phyloP scores from a whole-genome alignment of 352 stramenopile genomes.

The Phytophthora foliorum region DNA sequence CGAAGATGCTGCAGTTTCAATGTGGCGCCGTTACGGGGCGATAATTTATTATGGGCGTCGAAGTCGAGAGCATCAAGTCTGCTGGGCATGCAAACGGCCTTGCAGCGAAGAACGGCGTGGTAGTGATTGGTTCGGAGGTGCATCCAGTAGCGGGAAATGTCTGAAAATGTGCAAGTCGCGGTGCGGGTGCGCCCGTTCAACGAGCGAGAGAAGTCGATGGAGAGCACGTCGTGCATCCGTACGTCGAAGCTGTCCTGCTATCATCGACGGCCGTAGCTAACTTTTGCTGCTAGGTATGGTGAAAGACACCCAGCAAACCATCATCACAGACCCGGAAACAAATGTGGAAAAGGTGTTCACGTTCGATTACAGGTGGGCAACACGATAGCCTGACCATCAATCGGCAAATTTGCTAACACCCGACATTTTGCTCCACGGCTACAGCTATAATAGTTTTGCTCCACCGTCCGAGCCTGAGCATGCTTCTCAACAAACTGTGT shows the following conservation, averaged over 20 bases:
- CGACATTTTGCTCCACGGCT: not conserved
- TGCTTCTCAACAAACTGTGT: slow-evolving; percentile 86
- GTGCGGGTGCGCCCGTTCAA: slow-evolving; percentile 87
- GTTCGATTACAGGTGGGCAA: slow-evolving; percentile 86
- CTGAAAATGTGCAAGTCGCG: slow-evolving; percentile 88
- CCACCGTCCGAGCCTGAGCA: slow-evolving; percentile 59
- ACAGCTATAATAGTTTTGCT: slow-evolving; percentile 88
- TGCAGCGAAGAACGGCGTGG: not conserved
- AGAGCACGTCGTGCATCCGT: slow-evolving; percentile 80
- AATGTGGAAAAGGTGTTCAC: slow-evolving; percentile 83
- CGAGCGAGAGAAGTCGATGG: slow-evolving; percentile 80
- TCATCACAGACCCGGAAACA: slow-evolving; percentile 87
- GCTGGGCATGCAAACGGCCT: not conserved
- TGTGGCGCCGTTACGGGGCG: slow-evolving; percentile 17
- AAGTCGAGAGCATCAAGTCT: not conserved
- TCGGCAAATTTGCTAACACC: not conserved
- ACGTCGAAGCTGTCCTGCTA: slow-evolving; percentile 19
- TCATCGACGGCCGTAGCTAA: slow-evolving; percentile 7
- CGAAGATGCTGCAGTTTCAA: slow-evolving; percentile 15
- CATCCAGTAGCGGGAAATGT: slow-evolving; percentile 45
- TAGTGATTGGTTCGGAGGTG: not conserved
- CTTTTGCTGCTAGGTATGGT: slow-evolving; percentile 64
- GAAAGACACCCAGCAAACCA: slow-evolving; percentile 82
- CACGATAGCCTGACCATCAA: too few species aligned
- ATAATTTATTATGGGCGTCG: slow-evolving; percentile 28